Evolutionary conservation across 768 basidiomycete genomes (phyloP), one percentile per base, ranked within the genome.

Genomic region (Lactifluus volemus): DNA sequence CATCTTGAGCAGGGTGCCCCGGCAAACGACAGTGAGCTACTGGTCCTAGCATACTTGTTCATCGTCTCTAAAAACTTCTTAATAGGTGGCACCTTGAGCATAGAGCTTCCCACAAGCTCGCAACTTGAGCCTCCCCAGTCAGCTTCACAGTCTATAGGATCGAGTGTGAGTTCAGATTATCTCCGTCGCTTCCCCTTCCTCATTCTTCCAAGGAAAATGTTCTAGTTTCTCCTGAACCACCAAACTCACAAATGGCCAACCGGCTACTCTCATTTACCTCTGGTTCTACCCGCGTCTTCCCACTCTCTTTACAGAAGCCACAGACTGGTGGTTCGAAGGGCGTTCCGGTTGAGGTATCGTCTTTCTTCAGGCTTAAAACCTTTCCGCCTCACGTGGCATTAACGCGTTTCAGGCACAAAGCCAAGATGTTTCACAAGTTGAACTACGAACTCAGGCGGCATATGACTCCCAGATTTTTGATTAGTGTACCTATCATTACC

Each of bases 1-100:
- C 34, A 61, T 3, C 61, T 49, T 17, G 61, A 64, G n/a, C 53
- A 64, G 21, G 61, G 55, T 12, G 25, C 49, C 15, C 47, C 55
- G 4, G 32, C 45, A 34, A 17, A 49, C 21, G 38, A 21, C 9
- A 45, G 55, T 62, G n/a, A 25, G 44, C 44, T 19, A 19, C 11
- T 11, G 25, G 25, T 42, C 41, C 5, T 17, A 42, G 2, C 17
- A 42, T 7, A 4, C 41, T 19, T 44, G 17, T 44, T 19, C n/a
- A 3, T 19, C 7, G 15, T 8, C 1, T 10, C n/a, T 53, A 34
- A 29, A 12, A 29, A 25, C 25, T 15, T 19, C 4, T 25, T 29
- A 19, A 36, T 30, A 48, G 60, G 49, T 21, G 30, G 34, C 1
- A 1, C 34, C 17, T 42, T 36, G 30, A 58, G 36, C n/a, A 12